Evolutionary conservation across 139 green algal species (phyloP).

Genomic region (Closterium sp.): DNA sequence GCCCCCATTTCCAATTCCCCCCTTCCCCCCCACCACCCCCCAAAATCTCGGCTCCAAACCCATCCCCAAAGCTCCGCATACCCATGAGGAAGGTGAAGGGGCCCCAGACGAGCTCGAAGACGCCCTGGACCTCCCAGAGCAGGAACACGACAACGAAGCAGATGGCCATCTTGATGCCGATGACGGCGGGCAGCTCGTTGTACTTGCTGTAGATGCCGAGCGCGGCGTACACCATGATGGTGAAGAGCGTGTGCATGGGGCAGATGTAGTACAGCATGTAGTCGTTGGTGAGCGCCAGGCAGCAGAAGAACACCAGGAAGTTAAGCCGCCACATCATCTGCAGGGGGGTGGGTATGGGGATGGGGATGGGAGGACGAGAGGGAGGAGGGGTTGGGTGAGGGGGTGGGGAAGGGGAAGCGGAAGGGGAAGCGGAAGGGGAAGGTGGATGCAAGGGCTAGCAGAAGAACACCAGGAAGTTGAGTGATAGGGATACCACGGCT

Average conservation of each 20-base stretch:
- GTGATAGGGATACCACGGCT: too few species aligned
- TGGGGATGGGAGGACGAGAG: not conserved
- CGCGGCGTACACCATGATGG: slow-evolving; percentile 81
- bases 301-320: slow-evolving; percentile 83
- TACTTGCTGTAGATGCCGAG: slow-evolving; percentile 65
- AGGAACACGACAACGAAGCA: slow-evolving; percentile 61
- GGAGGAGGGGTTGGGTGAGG: not conserved
- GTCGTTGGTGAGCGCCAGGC: slow-evolving; percentile 78
- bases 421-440: not conserved
- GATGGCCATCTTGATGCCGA: slow-evolving; percentile 66
- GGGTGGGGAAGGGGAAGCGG: not conserved
- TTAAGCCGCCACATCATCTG: slow-evolving; percentile 99
- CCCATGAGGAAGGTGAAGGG: slow-evolving; percentile 73
- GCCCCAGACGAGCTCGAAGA: slow-evolving; percentile 74
- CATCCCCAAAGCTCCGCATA: not conserved
- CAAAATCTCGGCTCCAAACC: not conserved
- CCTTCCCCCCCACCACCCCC: not conserved
- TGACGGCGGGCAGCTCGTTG: slow-evolving; percentile 67
- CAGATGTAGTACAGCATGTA: slow-evolving; percentile 99
- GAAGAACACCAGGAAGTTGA: too few species aligned
- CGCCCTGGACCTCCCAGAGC: slow-evolving; percentile 82
- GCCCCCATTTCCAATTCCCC: not conserved
- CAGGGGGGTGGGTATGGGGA: not conserved
- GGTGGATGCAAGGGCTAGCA: too few species aligned
- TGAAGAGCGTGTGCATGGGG: slow-evolving; percentile 98